phyloP scores from a whole-genome alignment of 768 basidiomycete species.

The Collybiopsis confluens region DNA sequence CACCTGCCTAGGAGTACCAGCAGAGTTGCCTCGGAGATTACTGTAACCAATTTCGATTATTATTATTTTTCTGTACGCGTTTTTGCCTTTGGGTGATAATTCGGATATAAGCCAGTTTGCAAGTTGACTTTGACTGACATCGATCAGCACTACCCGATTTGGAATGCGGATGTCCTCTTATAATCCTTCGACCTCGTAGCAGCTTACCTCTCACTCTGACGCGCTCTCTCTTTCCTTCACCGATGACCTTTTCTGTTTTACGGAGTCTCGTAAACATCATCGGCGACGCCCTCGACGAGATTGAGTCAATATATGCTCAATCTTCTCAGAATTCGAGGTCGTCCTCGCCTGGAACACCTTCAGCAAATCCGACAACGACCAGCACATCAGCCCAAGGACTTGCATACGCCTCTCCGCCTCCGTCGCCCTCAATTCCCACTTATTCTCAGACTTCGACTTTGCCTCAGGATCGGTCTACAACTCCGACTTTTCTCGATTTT shows the following conservation, averaged over 20 bases:
- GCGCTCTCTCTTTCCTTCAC: background rate
- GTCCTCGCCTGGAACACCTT: conserved; percentile 7
- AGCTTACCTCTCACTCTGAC: background rate
- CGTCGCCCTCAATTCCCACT: conserved; percentile 21
- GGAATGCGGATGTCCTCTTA: background rate
- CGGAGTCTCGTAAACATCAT: conserved; percentile 63
- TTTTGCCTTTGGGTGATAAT: too few species aligned
- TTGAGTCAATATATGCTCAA: conserved; percentile 52
- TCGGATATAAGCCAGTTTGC: too few species aligned
- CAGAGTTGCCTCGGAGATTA: too few species aligned
- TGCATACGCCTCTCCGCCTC: conserved; percentile 25
- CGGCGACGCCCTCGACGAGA: conserved; percentile 64
- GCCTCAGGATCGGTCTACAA: background rate
- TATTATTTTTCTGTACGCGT: too few species aligned
- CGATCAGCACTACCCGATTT: background rate
- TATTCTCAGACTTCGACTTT: background rate
- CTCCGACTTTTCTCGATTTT: conserved; percentile 40
- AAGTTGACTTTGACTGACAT: background rate
- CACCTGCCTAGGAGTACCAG: conserved; percentile 1
- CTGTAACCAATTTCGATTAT: background rate
- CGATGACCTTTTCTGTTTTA: conserved; percentile 63
- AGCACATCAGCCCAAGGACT: conserved; percentile 16
- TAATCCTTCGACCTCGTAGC: background rate
- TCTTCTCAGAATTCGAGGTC: conserved; percentile 8
- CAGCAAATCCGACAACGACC: background rate